These are phyloP conservation scores for Leccinum griseonigrum DNA, from an alignment of 1,284 basidiomycete genomes.

Conservation along the genomic window DNA sequence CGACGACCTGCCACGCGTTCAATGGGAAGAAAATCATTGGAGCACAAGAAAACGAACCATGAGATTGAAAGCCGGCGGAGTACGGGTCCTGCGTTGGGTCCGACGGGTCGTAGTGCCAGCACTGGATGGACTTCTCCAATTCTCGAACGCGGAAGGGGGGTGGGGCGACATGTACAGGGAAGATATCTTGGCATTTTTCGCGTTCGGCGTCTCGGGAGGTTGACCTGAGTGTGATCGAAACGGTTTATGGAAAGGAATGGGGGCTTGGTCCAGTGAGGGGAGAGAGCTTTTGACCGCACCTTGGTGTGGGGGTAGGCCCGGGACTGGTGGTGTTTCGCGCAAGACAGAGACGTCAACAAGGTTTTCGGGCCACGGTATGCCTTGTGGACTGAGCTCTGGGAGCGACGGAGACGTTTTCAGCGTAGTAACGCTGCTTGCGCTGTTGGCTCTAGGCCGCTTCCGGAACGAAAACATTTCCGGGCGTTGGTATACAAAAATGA, in stretches of 20 bases:
- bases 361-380: conserved; percentile 77
- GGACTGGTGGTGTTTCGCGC: conserved; percentile 42
- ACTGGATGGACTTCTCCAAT: conserved; percentile 39
- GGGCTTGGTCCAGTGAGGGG: conserved; percentile 43
- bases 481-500: conserved; percentile 23
- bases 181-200: conserved; percentile 52
- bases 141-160: conserved; percentile 59
- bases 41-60: conserved; percentile 50
- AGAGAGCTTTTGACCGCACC: conserved; percentile 68
- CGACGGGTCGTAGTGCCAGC: conserved; percentile 45
- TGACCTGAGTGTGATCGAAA: conserved; percentile 48
- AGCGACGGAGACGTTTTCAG: conserved; percentile 64
- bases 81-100: conserved; percentile 56
- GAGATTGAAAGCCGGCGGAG: conserved; percentile 78
- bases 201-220: conserved; percentile 36
- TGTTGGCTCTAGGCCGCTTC: conserved; percentile 45
- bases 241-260: conserved; percentile 77
- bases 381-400: conserved; percentile 67
- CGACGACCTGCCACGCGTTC: conserved; percentile 55
- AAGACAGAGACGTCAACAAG: conserved; percentile 69
- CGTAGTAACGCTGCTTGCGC: conserved; percentile 39
- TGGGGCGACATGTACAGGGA: conserved; percentile 60
- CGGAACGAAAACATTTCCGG: conserved; percentile 69
- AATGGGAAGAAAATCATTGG: neutral
- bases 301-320: conserved; percentile 38